Percentiles rank a stretch among this genome's conserved stretches.
Evolutionary conservation across 768 basidiomycete species (phyloP).

Genomic region (Agaricus blazei): DNA sequence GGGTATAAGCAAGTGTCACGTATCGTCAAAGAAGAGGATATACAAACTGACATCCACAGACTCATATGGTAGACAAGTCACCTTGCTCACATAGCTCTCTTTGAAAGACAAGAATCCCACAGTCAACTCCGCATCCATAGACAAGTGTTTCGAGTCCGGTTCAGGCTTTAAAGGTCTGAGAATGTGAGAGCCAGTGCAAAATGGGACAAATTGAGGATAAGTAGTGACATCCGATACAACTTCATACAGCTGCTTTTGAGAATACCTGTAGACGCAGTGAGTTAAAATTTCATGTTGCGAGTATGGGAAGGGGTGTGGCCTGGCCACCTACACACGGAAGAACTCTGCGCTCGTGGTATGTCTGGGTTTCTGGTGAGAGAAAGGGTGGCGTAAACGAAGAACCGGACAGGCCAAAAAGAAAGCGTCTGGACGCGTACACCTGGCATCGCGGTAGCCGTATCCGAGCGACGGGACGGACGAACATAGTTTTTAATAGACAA

Average conservation of each 20-base stretch:
- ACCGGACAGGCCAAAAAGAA: conserved; percentile 45
- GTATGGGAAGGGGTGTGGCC: neutral
- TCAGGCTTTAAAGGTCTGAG: conserved; percentile 29
- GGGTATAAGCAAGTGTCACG: conserved; percentile 4
- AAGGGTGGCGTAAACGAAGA: conserved; percentile 41
- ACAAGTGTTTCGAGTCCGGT: conserved; percentile 8
- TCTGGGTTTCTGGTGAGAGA: conserved; percentile 42
- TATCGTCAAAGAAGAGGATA: neutral
- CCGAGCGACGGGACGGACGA: neutral
- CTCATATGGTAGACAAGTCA: conserved; percentile 73
- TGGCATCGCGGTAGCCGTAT: neutral
- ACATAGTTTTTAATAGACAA: neutral
- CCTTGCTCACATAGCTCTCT: conserved; percentile 84
- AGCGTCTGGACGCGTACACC: conserved; percentile 8
- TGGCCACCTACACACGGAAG: conserved; percentile 65
- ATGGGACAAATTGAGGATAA: conserved; percentile 86
- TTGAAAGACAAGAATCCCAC: conserved; percentile 85
- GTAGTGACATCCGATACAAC: conserved; percentile 85
- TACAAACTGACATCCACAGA: conserved; percentile 65
- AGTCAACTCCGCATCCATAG: conserved; percentile 79
- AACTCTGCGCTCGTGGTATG: conserved; percentile 79
- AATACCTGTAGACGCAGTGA: conserved; percentile 50
- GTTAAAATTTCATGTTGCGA: conserved; percentile 9
- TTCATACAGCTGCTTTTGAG: conserved; percentile 70
- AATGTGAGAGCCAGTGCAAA: conserved; percentile 72